These are phyloP conservation scores for Patellifolia procumbens DNA, from an alignment of 179 eudicot genomes.

Conservation along the genomic window DNA sequence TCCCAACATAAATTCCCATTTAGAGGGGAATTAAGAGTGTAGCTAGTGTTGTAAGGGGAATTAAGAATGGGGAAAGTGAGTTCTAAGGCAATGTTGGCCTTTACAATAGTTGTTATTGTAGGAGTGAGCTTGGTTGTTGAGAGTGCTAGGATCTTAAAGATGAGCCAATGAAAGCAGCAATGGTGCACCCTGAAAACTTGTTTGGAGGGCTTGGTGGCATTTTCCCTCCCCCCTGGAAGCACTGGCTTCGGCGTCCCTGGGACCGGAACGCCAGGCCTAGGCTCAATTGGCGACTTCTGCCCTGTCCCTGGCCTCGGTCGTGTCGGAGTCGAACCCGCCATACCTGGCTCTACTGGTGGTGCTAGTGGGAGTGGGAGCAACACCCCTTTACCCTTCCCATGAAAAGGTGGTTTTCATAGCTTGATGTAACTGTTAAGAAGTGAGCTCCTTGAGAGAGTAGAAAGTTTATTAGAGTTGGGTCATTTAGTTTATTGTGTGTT, in stretches of 20 bases:
- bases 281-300: constrained; percentile 36
- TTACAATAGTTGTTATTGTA: constrained; percentile 15
- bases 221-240: constrained; percentile 22
- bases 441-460: neutral
- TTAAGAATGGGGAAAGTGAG: neutral
- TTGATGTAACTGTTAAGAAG: neutral
- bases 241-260: constrained; percentile 22
- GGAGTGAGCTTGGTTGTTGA: constrained; percentile 22
- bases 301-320: constrained; percentile 34
- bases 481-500: neutral
- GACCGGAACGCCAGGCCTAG: constrained; percentile 7
- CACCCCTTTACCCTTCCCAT: constrained; percentile 34
- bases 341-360: constrained; percentile 24
- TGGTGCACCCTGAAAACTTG: constrained; percentile 27
- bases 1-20: no score
- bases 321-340: constrained; percentile 23
- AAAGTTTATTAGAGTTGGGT: neutral
- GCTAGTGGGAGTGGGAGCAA: constrained; percentile 17
- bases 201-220: constrained; percentile 31
- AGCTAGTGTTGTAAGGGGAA: no score
- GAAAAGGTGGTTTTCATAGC: neutral
- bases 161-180: neutral
- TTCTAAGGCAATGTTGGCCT: constrained; percentile 1
- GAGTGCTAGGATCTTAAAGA: constrained; percentile 26
- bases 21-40: no score